These are phyloP conservation scores for Camelina neglecta DNA, from an alignment of 345 rosid genomes.

Conservation along the genomic window DNA sequence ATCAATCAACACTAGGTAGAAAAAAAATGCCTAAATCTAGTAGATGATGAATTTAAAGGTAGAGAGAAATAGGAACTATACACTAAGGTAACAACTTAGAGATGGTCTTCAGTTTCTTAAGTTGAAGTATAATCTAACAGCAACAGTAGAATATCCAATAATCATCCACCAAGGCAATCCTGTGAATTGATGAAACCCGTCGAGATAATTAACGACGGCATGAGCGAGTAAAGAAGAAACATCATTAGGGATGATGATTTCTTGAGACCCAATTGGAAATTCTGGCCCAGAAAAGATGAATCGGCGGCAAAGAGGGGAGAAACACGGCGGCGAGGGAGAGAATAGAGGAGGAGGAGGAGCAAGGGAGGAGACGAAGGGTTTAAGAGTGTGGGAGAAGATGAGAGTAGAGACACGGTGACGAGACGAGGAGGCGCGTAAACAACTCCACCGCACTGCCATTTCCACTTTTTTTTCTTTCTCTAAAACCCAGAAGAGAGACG, in stretches of 20 bases:
- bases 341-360: conserved; percentile 20
- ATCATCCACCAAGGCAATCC: conserved; percentile 95
- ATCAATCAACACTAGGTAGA: conserved; percentile 12
- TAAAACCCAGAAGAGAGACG: not conserved
- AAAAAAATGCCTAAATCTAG: too few species aligned
- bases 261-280: conserved; percentile 27
- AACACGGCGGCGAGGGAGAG: conserved; percentile 11
- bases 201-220: conserved; percentile 59
- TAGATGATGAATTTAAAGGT: too few species aligned
- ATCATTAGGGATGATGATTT: conserved; percentile 42
- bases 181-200: conserved; percentile 64
- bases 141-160: conserved; percentile 75
- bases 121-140: conserved; percentile 74
- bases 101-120: conserved; percentile 63
- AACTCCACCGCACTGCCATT: conserved; percentile 31
- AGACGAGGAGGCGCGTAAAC: conserved; percentile 36
- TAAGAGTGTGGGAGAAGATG: conserved; percentile 1
- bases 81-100: conserved; percentile 66
- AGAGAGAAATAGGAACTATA: conserved; percentile 43
- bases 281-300: conserved; percentile 14
- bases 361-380: not conserved
- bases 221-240: conserved; percentile 62
- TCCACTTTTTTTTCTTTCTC: not conserved
- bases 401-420: conserved; percentile 37
- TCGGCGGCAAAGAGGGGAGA: conserved; percentile 9